Percentiles rank a stretch among this genome's conserved stretches.
Evolutionary conservation across 2,329 filamentous ascomycete genomes (phyloP).

Genomic region (Beauveria pseudobassiana): DNA sequence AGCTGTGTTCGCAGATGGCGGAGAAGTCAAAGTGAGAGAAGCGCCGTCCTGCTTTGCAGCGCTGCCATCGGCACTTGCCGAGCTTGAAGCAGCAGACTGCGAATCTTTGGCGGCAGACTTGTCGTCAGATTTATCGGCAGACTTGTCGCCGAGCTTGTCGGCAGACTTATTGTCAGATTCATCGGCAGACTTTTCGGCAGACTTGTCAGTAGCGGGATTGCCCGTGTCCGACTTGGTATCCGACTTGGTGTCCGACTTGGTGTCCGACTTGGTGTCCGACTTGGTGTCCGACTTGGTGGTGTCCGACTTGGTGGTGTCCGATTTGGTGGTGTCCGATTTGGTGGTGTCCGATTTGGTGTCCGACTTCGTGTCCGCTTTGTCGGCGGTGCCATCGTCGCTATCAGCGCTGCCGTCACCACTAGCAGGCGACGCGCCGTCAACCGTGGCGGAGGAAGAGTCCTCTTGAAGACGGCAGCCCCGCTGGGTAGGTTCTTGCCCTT

Average conservation of each 20-base stretch:
- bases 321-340: too few species aligned
- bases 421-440: background rate
- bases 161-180: background rate
- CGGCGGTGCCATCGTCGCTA: background rate
- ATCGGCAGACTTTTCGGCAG: too few species aligned
- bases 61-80: background rate
- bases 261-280: background rate
- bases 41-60: background rate
- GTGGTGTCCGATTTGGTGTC: background rate
- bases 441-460: background rate
- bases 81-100: background rate
- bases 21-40: background rate
- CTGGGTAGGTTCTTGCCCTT: background rate
- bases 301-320: too few species aligned
- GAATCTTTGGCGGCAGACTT: background rate
- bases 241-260: too few species aligned
- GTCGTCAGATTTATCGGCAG: background rate
- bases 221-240: background rate
- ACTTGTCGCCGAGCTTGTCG: background rate
- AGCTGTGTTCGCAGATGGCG: background rate
- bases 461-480: slow-evolving; percentile 2
- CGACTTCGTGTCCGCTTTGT: background rate
- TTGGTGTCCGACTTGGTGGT: background rate
- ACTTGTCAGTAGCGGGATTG: background rate
- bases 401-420: background rate